Evolutionary conservation across 2,329 filamentous ascomycete species (phyloP).

Genomic region (Claviceps sp.): DNA sequence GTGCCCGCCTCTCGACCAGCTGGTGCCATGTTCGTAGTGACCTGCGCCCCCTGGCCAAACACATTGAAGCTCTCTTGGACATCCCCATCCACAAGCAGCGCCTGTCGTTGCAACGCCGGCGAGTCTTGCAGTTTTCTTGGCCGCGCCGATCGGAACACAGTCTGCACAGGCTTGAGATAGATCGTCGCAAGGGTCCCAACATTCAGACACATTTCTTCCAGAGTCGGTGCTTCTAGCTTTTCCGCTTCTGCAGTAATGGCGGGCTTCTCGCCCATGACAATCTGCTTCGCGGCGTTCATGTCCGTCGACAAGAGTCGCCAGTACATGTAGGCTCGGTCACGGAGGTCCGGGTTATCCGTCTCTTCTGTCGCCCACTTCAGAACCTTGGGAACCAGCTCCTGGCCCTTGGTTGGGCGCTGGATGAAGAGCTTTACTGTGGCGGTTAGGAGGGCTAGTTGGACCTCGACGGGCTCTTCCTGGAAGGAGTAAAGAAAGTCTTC

Average conservation of each 20-base stretch:
- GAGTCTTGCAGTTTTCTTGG: conserved; percentile 68
- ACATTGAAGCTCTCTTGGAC: conserved; percentile 46
- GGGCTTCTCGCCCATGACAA: conserved; percentile 97
- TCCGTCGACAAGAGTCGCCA: conserved; percentile 93
- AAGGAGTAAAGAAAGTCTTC: conserved; percentile 95
- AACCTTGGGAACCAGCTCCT: conserved; percentile 84
- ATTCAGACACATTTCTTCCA: conserved; percentile 95
- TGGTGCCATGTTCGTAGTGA: conserved; percentile 36
- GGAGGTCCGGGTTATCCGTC: conserved; percentile 94
- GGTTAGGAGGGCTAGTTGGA: conserved; percentile 85
- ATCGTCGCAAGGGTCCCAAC: conserved; percentile 94
- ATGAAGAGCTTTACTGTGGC: conserved; percentile 98
- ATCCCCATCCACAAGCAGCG: conserved; percentile 39
- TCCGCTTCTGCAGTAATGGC: conserved; percentile 93
- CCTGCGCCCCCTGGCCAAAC: conserved; percentile 39
- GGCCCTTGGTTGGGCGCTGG: conserved; percentile 86
- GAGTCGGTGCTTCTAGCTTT: conserved; percentile 75
- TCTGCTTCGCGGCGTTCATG: conserved; percentile 67
- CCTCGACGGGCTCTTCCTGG: conserved; percentile 86
- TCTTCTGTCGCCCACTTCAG: conserved; percentile 98
- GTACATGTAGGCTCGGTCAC: conserved; percentile 97
- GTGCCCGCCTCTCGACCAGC: conserved; percentile 21
- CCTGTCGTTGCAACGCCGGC: conserved; percentile 69
- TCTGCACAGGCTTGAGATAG: conserved; percentile 94
- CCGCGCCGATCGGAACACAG: conserved; percentile 83